phyloP scores from a whole-genome alignment of 768 basidiomycete genomes.

The Zangia roseola region DNA sequence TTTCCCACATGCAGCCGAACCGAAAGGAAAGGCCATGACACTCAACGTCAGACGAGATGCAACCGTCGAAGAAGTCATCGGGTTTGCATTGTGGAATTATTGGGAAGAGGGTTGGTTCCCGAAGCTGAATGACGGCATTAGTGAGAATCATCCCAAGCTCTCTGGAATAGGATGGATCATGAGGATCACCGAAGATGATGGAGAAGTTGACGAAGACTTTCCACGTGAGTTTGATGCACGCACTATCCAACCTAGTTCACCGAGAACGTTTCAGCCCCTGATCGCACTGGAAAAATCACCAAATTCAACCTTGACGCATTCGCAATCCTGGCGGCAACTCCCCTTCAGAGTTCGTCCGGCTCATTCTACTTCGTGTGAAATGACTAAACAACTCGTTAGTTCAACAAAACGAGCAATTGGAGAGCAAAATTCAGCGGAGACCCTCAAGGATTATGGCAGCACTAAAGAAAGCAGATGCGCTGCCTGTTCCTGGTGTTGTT shows the following conservation, averaged over 20 bases:
- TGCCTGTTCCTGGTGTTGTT: constrained; percentile 37
- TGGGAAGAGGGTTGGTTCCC: constrained; percentile 88
- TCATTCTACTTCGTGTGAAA: not conserved
- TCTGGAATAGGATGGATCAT: constrained; percentile 90
- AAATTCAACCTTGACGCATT: constrained; percentile 92
- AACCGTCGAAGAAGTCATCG: constrained; percentile 93
- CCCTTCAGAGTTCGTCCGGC: constrained; percentile 56
- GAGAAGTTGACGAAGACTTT: constrained; percentile 98
- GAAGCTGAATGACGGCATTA: constrained; percentile 65
- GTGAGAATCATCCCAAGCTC: constrained; percentile 62
- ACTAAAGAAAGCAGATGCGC: constrained; percentile 56
- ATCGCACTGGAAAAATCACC: constrained; percentile 77
- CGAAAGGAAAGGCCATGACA: constrained; percentile 59
- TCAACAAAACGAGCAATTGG: constrained; percentile 77
- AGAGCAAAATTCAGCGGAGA: constrained; percentile 77
- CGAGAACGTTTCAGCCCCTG: constrained; percentile 64
- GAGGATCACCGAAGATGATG: constrained; percentile 93
- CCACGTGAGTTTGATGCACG: constrained; percentile 64
- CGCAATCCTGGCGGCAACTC: constrained; percentile 77
- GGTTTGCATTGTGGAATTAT: constrained; percentile 88
- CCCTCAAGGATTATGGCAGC: constrained; percentile 64
- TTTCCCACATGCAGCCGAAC: constrained; percentile 77
- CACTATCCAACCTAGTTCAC: not conserved
- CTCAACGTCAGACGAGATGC: constrained; percentile 84
- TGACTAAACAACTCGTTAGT: constrained; percentile 34